These are phyloP conservation scores for Komagataella ulmi DNA, from an alignment of 805 yeast genomes.

Conservation along the genomic window DNA sequence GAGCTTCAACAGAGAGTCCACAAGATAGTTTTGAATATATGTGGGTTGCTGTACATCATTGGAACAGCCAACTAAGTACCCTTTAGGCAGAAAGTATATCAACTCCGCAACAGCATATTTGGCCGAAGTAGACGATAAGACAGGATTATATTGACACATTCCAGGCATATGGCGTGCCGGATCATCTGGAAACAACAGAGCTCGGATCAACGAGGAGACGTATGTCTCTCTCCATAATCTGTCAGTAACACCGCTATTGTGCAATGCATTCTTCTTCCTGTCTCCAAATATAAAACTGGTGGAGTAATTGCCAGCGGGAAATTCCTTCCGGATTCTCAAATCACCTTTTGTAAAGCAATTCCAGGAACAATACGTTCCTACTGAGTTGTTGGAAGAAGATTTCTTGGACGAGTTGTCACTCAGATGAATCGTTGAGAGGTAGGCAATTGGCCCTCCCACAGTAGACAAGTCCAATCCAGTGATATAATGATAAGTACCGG, in stretches of 20 bases:
- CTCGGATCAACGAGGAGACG: conserved; percentile 43
- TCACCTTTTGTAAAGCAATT: conserved; percentile 68
- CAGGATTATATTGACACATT: conserved; percentile 34
- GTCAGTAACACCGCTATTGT: conserved; percentile 34
- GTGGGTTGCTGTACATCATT: conserved; percentile 19
- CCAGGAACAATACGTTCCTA: conserved; percentile 52
- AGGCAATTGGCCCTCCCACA: conserved; percentile 41
- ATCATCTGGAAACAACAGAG: conserved; percentile 37
- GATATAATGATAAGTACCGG: conserved; percentile 40
- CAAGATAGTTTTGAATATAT: conserved; percentile 33
- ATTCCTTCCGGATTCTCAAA: conserved; percentile 48
- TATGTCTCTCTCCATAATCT: conserved; percentile 48
- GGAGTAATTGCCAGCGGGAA: conserved; percentile 28
- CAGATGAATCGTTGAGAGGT: conserved; percentile 29
- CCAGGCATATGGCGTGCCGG: conserved; percentile 46
- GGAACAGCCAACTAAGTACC: conserved; percentile 30
- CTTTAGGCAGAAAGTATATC: conserved; percentile 31
- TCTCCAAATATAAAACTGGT: conserved; percentile 35
- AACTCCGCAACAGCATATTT: conserved; percentile 22
- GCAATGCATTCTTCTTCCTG: conserved; percentile 42
- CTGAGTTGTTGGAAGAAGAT: conserved; percentile 13
- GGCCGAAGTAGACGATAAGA: conserved; percentile 20
- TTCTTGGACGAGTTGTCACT: conserved; percentile 15
- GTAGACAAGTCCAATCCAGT: conserved; percentile 41
- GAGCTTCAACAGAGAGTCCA: conserved; percentile 33